Base-by-base conservation (phyloP, 129 eudicot genomes). In the Lactuca sativa region DNA sequence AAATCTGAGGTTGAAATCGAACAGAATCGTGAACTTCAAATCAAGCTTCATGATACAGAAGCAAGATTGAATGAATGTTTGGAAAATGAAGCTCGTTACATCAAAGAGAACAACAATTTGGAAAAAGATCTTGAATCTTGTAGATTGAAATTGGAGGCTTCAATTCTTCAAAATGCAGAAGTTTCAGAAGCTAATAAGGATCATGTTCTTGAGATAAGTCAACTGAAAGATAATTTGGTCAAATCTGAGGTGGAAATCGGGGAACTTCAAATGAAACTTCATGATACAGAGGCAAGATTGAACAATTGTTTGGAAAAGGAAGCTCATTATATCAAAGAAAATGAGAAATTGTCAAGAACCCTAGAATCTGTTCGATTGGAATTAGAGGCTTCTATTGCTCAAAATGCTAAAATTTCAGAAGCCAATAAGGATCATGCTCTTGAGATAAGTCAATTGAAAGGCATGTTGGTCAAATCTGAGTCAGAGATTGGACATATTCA, bases 351-450 rank as follows among this genome's bases (percentile, higher is more conserved):
- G 15, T 47, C 15, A 47, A 47, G 5, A 64, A 40, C 69, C 37
- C 18, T 64, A 4, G 48, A 11, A 43, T 64, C 69, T 47, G 52
- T 47, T 47, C n/a, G 5, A 10, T 47, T 47, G 15, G 82, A 87
- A 62, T 81, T 83, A 36, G 77, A 85, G 74, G 80, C 51, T 10
- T 68, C 74, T 69, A 51, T 36, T 55, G 72, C 82, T 66, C 79
- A 81, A 60, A 79, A 82, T 12, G 60, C 75, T 62, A 67, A 75
- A 38, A 70, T 81, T 57, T 83, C 86, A 37, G 78, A 73, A 36
- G 34, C 76, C 15, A 59, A 32, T 11, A 44, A 30, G 7, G 34
- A 34, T 34, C 12, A 15, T 31, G 63, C 9, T 37, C 31, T 62
- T 17, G 62, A 63, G 56, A 12, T 21, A 1, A 14, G 67, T 66